Conservation (phyloP, 352 stramenopile genomes). For the Phytophthora europaea region DNA sequence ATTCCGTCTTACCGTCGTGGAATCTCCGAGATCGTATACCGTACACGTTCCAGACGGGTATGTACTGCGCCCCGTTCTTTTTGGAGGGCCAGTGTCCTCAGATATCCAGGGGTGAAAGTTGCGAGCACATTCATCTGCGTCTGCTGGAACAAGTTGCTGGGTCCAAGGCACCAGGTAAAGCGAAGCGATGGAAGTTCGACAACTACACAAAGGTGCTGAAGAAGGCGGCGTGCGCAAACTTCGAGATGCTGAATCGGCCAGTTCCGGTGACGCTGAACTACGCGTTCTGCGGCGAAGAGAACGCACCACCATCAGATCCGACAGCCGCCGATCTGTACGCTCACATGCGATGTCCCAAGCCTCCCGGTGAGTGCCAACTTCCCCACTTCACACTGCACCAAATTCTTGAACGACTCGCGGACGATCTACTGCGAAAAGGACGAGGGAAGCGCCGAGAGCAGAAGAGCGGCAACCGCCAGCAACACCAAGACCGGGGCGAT, state of each 20-base stretch:
- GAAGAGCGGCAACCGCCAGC: conserved; percentile 30
- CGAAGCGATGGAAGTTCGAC: conserved; percentile 48
- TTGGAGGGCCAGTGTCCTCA: conserved; percentile 51
- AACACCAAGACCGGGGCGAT: neutral
- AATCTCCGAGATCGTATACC: conserved; percentile 55
- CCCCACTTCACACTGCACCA: conserved; percentile 64
- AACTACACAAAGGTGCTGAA: conserved; percentile 49
- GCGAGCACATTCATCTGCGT: conserved; percentile 56
- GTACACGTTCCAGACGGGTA: conserved; percentile 68
- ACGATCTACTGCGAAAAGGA: conserved; percentile 45
- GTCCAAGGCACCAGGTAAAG: conserved; percentile 7
- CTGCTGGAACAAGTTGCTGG: conserved; percentile 2
- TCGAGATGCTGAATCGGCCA: conserved; percentile 13
- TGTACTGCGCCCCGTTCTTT: conserved; percentile 66
- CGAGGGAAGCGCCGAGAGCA: conserved; percentile 32
- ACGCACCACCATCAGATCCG: conserved; percentile 6
- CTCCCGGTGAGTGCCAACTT: conserved; percentile 41
- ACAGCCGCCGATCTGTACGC: conserved; percentile 24
- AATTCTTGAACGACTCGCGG: conserved; percentile 62
- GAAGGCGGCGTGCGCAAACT: conserved; percentile 24
- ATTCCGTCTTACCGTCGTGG: conserved; percentile 31
- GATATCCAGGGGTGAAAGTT: conserved; percentile 40
- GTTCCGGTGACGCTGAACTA: conserved; percentile 39
- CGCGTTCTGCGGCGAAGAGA: conserved; percentile 51
- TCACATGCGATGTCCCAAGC: conserved; percentile 48